Evolutionary conservation across 352 stramenopile species (phyloP).

Genomic region (Thalassiosira hispida): DNA sequence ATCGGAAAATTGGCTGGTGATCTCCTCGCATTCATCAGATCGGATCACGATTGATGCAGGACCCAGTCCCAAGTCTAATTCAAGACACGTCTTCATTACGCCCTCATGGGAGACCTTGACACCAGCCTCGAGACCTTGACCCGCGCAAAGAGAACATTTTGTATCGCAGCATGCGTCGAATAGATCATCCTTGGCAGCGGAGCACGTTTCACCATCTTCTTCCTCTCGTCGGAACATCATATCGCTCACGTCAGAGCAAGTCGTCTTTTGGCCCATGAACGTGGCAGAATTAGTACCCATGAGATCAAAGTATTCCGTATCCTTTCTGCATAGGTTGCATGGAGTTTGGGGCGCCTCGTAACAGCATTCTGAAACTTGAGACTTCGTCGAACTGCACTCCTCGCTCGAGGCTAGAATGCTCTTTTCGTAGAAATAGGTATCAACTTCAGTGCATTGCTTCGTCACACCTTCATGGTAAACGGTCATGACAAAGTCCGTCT

Average conservation of each 20-base stretch:
- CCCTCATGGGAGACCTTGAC: slow-evolving; percentile 63
- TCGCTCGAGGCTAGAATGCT: slow-evolving; percentile 50
- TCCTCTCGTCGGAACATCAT: slow-evolving; percentile 56
- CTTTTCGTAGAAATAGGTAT: slow-evolving; percentile 60
- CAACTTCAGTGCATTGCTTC: slow-evolving; percentile 54
- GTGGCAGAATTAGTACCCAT: slow-evolving; percentile 56
- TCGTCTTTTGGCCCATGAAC: slow-evolving; percentile 50
- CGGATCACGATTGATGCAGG: slow-evolving; percentile 42
- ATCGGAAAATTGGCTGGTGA: slow-evolving; percentile 31
- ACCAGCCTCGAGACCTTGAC: slow-evolving; percentile 58
- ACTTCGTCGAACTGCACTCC: slow-evolving; percentile 39
- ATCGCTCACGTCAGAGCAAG: slow-evolving; percentile 50
- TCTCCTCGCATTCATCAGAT: slow-evolving; percentile 45
- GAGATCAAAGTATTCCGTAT: slow-evolving; percentile 57
- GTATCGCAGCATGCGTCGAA: slow-evolving; percentile 63
- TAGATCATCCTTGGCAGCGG: slow-evolving; percentile 26
- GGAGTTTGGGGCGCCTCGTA: slow-evolving; percentile 40
- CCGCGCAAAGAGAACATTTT: slow-evolving; percentile 58
- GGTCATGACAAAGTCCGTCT: slow-evolving; percentile 52
- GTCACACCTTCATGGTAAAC: slow-evolving; percentile 63
- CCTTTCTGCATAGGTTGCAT: slow-evolving; percentile 58
- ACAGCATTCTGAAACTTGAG: slow-evolving; percentile 49
- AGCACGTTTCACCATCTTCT: slow-evolving; percentile 47
- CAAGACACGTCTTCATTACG: slow-evolving; percentile 56
- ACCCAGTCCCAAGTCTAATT: slow-evolving; percentile 56